Evolutionary conservation across 371 early-diverging fungal genomes (phyloP).

Genomic region (Mucor lusitanicus): DNA sequence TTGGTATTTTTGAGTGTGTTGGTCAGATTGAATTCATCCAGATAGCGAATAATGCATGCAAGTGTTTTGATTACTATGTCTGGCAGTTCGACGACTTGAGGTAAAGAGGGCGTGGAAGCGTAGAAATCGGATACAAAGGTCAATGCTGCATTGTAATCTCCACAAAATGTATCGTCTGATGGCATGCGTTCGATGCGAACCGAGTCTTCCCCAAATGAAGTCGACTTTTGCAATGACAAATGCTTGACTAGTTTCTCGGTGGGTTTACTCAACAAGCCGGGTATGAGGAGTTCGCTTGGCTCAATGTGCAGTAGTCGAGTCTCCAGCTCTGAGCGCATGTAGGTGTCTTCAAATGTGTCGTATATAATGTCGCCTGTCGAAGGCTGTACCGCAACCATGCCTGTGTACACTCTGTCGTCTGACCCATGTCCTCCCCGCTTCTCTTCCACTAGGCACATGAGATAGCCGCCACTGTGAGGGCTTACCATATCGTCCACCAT

Average conservation of each 20-base stretch:
- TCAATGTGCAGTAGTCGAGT: constrained; percentile 77
- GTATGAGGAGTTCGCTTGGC: constrained; percentile 77
- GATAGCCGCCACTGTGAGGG: constrained; percentile 29
- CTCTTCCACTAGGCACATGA: constrained; percentile 65
- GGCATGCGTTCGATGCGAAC: constrained; percentile 67
- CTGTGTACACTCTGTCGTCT: constrained; percentile 49
- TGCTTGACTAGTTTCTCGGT: constrained; percentile 57
- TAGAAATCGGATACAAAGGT: constrained; percentile 60
- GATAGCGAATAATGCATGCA: constrained; percentile 61
- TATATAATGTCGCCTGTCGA: constrained; percentile 77
- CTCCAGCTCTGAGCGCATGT: constrained; percentile 74
- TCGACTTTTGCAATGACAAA: constrained; percentile 32
- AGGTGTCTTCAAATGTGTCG: constrained; percentile 74
- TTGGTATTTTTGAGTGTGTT: constrained; percentile 58
- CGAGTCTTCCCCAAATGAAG: constrained; percentile 24
- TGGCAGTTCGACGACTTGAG: constrained; percentile 28
- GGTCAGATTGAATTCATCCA: constrained; percentile 65
- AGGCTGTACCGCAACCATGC: constrained; percentile 68
- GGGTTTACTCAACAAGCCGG: constrained; percentile 51
- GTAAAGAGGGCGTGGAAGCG: constrained; percentile 6
- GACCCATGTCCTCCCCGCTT: constrained; percentile 51
- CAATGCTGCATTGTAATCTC: constrained; percentile 54
- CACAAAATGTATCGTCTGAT: constrained; percentile 31
- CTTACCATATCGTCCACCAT: constrained; percentile 71
- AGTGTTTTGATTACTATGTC: constrained; percentile 45